Percentiles rank a stretch among this genome's conserved stretches.
These are phyloP conservation scores for Psidium guajava DNA, from an alignment of 345 rosid species.

Conservation along the genomic window DNA sequence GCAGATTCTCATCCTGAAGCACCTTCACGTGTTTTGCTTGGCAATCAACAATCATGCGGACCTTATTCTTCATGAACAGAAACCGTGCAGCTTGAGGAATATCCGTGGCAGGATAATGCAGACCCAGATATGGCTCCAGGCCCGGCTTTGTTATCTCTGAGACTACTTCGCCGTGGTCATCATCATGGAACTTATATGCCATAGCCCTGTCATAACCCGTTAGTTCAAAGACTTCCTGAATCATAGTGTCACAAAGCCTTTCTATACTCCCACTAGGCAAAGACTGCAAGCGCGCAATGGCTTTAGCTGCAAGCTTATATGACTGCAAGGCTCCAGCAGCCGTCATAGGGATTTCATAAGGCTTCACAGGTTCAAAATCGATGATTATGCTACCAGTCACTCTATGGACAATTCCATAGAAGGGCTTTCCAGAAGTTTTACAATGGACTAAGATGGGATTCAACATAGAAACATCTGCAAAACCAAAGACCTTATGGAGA, in stretches of 20 bases:
- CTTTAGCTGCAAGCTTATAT: constrained; percentile 95
- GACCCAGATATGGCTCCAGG: constrained; percentile 86
- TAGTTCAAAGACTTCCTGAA: constrained; percentile 89
- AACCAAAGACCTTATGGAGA: constrained; percentile 77
- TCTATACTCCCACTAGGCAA: constrained; percentile 84
- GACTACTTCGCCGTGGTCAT: constrained; percentile 94
- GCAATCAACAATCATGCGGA: constrained; percentile 92
- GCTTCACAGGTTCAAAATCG: constrained; percentile 95
- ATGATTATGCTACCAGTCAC: constrained; percentile 84
- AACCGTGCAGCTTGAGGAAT: constrained; percentile 96
- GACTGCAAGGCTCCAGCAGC: constrained; percentile 98
- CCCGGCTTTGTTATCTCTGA: constrained; percentile 85
- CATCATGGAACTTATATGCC: constrained; percentile 94
- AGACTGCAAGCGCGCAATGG: constrained; percentile 78
- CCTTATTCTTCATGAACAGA: constrained; percentile 92
- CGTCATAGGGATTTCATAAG: constrained; percentile 91
- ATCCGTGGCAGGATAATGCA: constrained; percentile 97
- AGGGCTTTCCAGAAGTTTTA: constrained; percentile 92
- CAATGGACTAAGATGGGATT: constrained; percentile 93
- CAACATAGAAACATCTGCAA: constrained; percentile 78
- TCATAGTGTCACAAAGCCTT: constrained; percentile 88
- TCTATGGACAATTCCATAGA: constrained; percentile 80
- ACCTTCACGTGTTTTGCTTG: constrained; percentile 77
- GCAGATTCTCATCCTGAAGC: constrained; percentile 84
- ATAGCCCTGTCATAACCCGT: constrained; percentile 95